A percentile compares a stretch with the other conserved stretches of the same genome.
phyloP scores from a whole-genome alignment of 805 yeast species.

The Lachancea quebecensis region DNA sequence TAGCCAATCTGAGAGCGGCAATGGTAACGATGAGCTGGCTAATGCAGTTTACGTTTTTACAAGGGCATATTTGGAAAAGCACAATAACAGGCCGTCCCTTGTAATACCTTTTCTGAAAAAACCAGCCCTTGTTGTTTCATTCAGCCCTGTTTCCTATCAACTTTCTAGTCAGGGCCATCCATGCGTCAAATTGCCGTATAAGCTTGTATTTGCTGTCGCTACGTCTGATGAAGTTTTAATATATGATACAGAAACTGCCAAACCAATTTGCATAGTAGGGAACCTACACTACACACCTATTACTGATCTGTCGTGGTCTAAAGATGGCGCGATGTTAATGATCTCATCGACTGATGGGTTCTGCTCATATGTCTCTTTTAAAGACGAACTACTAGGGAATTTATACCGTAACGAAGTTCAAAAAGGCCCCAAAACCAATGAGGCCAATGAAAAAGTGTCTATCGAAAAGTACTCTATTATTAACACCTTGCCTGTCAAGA shows the following conservation, averaged over 20 bases:
- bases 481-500: no score
- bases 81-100: constrained; percentile 60
- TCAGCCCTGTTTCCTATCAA: constrained; percentile 61
- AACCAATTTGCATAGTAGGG: constrained; percentile 67
- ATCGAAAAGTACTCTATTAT: no score
- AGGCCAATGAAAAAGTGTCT: no score
- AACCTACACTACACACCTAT: constrained; percentile 84
- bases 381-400: constrained; percentile 48
- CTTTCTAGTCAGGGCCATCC: constrained; percentile 10
- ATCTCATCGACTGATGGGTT: constrained; percentile 90
- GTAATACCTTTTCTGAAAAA: constrained; percentile 72
- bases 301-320: constrained; percentile 83
- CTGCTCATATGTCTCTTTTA: constrained; percentile 61
- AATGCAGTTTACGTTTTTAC: constrained; percentile 79
- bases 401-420: background rate
- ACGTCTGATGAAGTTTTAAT: constrained; percentile 78
- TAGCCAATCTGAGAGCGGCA: constrained; percentile 14
- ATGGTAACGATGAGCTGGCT: constrained; percentile 35
- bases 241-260: constrained; percentile 66
- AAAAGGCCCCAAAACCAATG: no score
- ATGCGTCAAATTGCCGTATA: constrained; percentile 58
- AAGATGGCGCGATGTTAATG: constrained; percentile 63
- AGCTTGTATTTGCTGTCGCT: constrained; percentile 86
- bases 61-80: constrained; percentile 47
- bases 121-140: constrained; percentile 78